A percentile compares a stretch with the other conserved stretches of the same genome.
Evolutionary conservation across 208 protist genomes (phyloP).

Genomic region (Acanthamoeba quina): DNA sequence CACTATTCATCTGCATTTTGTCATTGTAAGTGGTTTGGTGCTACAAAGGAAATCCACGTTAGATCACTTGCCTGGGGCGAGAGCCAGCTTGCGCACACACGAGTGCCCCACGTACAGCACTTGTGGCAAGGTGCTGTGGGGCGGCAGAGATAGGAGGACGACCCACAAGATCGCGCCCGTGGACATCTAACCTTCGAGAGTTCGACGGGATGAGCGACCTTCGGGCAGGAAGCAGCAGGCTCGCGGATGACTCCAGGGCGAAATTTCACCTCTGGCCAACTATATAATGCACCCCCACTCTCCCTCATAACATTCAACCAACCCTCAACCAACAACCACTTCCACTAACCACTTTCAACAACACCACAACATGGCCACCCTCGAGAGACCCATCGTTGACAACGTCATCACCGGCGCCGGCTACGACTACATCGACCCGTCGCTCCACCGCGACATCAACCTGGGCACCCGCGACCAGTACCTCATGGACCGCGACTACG

Average conservation of each 20-base stretch:
- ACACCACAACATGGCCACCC: constrained; percentile 8
- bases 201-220: background rate
- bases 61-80: background rate
- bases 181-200: background rate
- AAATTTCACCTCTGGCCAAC: background rate
- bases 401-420: background rate
- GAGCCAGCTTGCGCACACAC: too few relatives aligned
- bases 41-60: background rate
- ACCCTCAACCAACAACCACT: background rate
- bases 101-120: background rate
- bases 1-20: background rate
- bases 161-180: background rate
- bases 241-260: background rate
- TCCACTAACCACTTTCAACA: background rate
- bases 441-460: constrained; percentile 2
- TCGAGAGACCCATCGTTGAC: constrained; percentile 23
- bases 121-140: background rate
- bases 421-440: constrained; percentile 48
- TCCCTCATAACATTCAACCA: background rate
- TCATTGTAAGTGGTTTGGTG: background rate
- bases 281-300: background rate
- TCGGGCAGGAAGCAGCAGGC: constrained; percentile 8
- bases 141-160: too few relatives aligned
- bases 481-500: constrained; percentile 46
- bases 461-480: constrained; percentile 50